phyloP scores from a whole-genome alignment of 2,329 filamentous ascomycete genomes.

The Paramyrothecium sp. region DNA sequence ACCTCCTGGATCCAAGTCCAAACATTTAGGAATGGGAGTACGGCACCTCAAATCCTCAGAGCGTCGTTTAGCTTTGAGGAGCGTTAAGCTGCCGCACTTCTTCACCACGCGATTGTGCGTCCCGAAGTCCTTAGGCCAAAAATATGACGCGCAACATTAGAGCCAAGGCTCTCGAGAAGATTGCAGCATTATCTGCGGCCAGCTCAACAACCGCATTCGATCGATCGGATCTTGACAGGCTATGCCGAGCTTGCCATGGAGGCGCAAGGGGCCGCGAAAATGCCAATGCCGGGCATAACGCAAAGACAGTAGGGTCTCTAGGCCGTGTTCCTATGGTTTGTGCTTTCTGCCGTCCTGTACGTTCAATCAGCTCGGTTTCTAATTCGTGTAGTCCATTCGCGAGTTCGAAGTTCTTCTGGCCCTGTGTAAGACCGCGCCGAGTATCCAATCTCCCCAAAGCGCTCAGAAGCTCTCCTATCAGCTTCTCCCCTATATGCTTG shows the following conservation, averaged over 20 bases:
- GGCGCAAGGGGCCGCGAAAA: constrained; percentile 41
- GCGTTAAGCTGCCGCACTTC: too few relatives aligned
- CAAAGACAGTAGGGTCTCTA: constrained; percentile 38
- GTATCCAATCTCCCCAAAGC: constrained; percentile 67
- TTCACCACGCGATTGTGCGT: too few relatives aligned
- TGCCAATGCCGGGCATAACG: constrained; percentile 44
- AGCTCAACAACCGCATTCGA: constrained; percentile 54
- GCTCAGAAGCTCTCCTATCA: constrained; percentile 78
- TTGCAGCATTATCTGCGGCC: constrained; percentile 60
- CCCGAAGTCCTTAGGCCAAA: neutral
- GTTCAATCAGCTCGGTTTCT: constrained; percentile 7
- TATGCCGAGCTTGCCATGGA: constrained; percentile 57
- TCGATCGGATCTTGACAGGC: constrained; percentile 60
- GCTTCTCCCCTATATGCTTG: constrained; percentile 79
- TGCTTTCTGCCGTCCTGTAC: neutral
- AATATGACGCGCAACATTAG: constrained; percentile 56
- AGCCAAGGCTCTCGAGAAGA: constrained; percentile 62
- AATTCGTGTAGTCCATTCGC: constrained; percentile 64
- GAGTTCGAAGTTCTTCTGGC: constrained; percentile 92
- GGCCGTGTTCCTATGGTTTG: constrained; percentile 61
- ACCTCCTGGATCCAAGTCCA: constrained; percentile 15
- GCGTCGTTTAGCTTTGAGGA: too few relatives aligned
- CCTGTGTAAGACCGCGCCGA: constrained; percentile 84
- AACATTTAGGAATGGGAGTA: neutral
- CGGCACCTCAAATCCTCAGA: too few relatives aligned